Percentiles rank a stretch among this genome's conserved stretches.
Evolutionary conservation across 2,329 filamentous ascomycete species (phyloP).

Genomic region (Phaeoacremonium minimum): DNA sequence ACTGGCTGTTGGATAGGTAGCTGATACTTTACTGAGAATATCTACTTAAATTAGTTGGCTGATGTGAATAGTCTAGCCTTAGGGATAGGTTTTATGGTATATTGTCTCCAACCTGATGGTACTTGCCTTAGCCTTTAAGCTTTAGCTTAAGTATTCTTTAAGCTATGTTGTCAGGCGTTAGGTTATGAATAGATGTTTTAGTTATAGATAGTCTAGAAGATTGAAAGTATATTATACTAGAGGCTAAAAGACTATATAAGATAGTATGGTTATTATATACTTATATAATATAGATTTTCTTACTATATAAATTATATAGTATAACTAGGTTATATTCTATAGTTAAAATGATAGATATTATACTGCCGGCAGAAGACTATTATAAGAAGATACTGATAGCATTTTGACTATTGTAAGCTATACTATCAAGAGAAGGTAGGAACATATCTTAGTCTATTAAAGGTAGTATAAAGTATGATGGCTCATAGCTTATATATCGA

Average conservation of each 20-base stretch:
- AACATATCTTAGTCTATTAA: conserved; percentile 26
- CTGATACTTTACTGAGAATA: conserved; percentile 24
- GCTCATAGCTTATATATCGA: conserved; percentile 32
- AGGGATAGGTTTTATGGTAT: conserved; percentile 35
- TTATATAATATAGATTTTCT: conserved; percentile 38
- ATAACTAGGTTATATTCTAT: conserved; percentile 48
- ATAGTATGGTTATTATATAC: conserved; percentile 17
- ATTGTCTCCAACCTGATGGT: conserved; percentile 27
- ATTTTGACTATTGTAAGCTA: conserved; percentile 39
- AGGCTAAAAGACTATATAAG: too few relatives aligned
- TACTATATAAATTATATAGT: conserved; percentile 36
- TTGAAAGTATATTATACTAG: too few relatives aligned
- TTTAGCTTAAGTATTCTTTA: conserved; percentile 29
- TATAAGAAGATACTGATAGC: too few relatives aligned
- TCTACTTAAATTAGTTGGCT: conserved; percentile 17
- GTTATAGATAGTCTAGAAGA: conserved; percentile 21
- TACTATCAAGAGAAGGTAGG: conserved; percentile 32
- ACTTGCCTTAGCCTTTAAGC: conserved; percentile 29
- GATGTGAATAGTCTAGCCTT: conserved; percentile 27
- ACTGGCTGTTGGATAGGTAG: conserved; percentile 31
- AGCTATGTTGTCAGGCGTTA: conserved; percentile 12
- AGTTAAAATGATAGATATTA: conserved; percentile 40
- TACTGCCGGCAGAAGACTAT: conserved; percentile 34
- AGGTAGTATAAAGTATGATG: too few relatives aligned
- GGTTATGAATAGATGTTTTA: conserved; percentile 26